Base-by-base conservation (phyloP, 2,329 filamentous ascomycete genomes). In the Penicillium sumatraense region DNA sequence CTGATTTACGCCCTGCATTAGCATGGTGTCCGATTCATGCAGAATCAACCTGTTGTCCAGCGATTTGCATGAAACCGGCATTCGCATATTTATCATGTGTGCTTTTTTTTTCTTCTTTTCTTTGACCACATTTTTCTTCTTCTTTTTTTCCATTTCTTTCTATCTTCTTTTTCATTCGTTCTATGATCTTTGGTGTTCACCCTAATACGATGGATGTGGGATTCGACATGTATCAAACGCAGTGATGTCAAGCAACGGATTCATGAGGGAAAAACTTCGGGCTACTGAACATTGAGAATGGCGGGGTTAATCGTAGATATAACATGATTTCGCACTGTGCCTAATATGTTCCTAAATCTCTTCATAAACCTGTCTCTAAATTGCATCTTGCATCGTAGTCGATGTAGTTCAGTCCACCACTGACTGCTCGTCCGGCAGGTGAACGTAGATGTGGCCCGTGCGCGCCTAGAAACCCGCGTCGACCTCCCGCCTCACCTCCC, bases 271-370 rank as follows among this genome's bases (percentile, higher is more conserved):
- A 55, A n/a, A 49, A 59, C 51, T 65, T 56, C 54, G 57, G 56
- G 61, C 53, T 64, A 62, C 57, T 64, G 60, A 57, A 64, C 61
- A 65, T 64, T 59, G 59, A 52, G 63, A 63, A 63, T 52, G 60
- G 54, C 62, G 56, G 58, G 61, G 57, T 53, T 62, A 64, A 66
- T 65, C 60, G 63, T 65, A 63, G 62, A 66, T 65, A 65, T 60
- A 56, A 51, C 59, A 65, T 58, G 56, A 63, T 50, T 58, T 56
- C 58, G 38, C 38, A 54, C 53, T 58, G n/a, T 51, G 44, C 42
- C 36, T 42, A 24, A 29, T 7, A 29, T 7, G 11, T 35, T 14
- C 10, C 10, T 45, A 45, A n/a, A n/a, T n/a, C n/a, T n/a, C n/a
- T n/a, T n/a, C n/a, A n/a, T n/a, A n/a, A n/a, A n/a, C n/a, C n/a